Evolutionary conservation across 2,329 filamentous ascomycete genomes (phyloP), one percentile per base, ranked within the genome.

Genomic region (Monosporascus sp.): DNA sequence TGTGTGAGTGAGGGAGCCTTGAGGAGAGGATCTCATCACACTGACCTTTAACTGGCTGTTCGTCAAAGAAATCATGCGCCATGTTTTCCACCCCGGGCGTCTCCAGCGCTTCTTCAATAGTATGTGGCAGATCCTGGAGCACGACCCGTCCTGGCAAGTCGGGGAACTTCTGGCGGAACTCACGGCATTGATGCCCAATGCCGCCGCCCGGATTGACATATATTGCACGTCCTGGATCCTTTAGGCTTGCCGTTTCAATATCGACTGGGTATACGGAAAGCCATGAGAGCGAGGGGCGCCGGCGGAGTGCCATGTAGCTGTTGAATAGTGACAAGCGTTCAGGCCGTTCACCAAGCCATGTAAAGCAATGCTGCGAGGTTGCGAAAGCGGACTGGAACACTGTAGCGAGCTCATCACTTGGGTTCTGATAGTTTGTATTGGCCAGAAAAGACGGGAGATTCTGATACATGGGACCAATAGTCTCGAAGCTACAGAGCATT

Each of bases 261-360:
- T 49, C 48, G 26, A 64, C 55, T 8, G 60, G 59, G 47, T 62
- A 63, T 19, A 61, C 60, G 1, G 50, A 37, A 0, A 64, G 55
- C 60, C 60, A 64, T 3, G 56, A 54, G 2, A 53, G 24, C 16
- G 54, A 45, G 1, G 55, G 46, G 24, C 52, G 17, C 7, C 58
- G 56, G 0, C 56, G 55, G 8, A 59, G 24, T 7, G 56, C 55
- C 60, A 64, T 64, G 50, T 53, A 60, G 16, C 48, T 24, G 19
- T 62, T 59, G 58, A 64, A 64, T 41, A 58, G 43, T 11, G 16
- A 37, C 35, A 62, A 31, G 1, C 57, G 22, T 22, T 50, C 50
- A 1, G 57, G 55, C 7, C 58, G 52, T 16, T 52, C 31, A 8
- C 11, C 31, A 7, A 59, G 52, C 55, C 54, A 59, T 7, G 20